A percentile compares a stretch with the other conserved stretches of the same genome.
Evolutionary conservation across 495 filamentous ascomycete genomes (phyloP).

Genomic region (Tuber aestivum): DNA sequence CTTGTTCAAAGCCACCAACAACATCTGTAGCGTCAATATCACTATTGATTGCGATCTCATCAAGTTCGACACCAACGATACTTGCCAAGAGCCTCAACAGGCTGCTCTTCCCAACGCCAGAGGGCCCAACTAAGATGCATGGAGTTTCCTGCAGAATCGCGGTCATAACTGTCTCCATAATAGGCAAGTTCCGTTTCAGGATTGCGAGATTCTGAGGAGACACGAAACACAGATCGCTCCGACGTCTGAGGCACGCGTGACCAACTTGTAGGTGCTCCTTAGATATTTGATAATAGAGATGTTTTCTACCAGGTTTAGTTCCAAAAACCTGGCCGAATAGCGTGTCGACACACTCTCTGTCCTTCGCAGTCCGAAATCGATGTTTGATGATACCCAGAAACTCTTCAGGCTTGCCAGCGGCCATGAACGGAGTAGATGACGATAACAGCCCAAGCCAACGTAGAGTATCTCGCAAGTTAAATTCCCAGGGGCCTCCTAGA

Average conservation of each 20-base stretch:
- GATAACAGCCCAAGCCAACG: slow-evolving; percentile 76
- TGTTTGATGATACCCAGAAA: slow-evolving; percentile 81
- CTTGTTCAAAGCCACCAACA: slow-evolving; percentile 93
- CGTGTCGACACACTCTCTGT: slow-evolving; percentile 57
- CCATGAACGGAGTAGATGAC: slow-evolving; percentile 52
- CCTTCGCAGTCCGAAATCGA: slow-evolving; percentile 67
- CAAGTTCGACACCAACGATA: slow-evolving; percentile 62
- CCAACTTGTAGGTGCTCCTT: slow-evolving; percentile 69
- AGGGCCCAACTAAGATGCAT: slow-evolving; percentile 76
- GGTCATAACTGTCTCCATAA: slow-evolving; percentile 78
- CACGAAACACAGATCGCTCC: slow-evolving; percentile 53
- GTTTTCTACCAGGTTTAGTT: slow-evolving; percentile 41
- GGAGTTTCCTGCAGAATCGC: slow-evolving; percentile 82
- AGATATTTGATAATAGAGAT: slow-evolving; percentile 59
- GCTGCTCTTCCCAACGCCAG: slow-evolving; percentile 79
- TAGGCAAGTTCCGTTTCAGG: slow-evolving; percentile 54
- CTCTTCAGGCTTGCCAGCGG: slow-evolving; percentile 53
- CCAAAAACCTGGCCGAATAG: slow-evolving; percentile 58
- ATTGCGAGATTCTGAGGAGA: slow-evolving; percentile 53
- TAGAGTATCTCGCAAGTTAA: slow-evolving; percentile 87
- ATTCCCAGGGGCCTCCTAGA: slow-evolving; percentile 91
- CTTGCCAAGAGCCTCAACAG: slow-evolving; percentile 74
- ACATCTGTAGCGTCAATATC: slow-evolving; percentile 96
- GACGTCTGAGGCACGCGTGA: slow-evolving; percentile 60
- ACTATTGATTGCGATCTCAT: slow-evolving; percentile 76